Percentiles rank a stretch among this genome's conserved stretches.
phyloP scores from a whole-genome alignment of 192 early-diverging fungal genomes.

The Phycomyces nitens region DNA sequence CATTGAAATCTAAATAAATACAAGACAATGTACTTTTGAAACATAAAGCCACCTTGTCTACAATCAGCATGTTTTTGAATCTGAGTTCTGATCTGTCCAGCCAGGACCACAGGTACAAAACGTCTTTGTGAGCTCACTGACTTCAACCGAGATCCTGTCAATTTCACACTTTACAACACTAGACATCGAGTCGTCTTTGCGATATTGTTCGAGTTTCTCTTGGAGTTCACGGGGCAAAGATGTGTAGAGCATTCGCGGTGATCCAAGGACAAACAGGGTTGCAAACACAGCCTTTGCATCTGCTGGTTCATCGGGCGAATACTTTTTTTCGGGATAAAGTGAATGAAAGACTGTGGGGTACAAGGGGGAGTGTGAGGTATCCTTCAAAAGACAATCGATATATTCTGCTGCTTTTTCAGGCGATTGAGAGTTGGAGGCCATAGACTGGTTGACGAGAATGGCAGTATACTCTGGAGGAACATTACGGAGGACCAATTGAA shows the following conservation, averaged over 20 bases:
- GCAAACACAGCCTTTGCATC: slow-evolving; percentile 46
- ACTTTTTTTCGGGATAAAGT: slow-evolving; percentile 23
- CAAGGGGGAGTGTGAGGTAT: slow-evolving; percentile 37
- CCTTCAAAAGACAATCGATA: slow-evolving; percentile 37
- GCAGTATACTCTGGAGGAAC: slow-evolving; percentile 40
- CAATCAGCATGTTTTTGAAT: background rate
- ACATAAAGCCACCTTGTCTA: too few relatives aligned
- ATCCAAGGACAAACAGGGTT: slow-evolving; percentile 59
- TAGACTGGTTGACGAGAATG: slow-evolving; percentile 39
- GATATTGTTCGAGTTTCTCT: slow-evolving; percentile 37
- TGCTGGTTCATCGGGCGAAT: slow-evolving; percentile 8
- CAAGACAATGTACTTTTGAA: too few relatives aligned
- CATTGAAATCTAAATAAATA: too few relatives aligned
- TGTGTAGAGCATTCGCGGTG: slow-evolving; percentile 52
- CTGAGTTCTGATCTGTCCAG: background rate
- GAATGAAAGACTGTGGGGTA: slow-evolving; percentile 41
- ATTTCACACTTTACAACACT: slow-evolving; percentile 50
- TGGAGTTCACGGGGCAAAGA: slow-evolving; percentile 46
- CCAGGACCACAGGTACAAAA: slow-evolving; percentile 57
- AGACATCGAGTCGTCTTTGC: slow-evolving; percentile 29
- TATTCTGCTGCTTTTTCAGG: slow-evolving; percentile 33
- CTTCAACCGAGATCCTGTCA: slow-evolving; percentile 46
- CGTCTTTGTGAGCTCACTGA: slow-evolving; percentile 51
- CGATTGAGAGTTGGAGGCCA: slow-evolving; percentile 21
- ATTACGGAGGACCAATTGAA: slow-evolving; percentile 47